Percentiles rank a stretch among this genome's conserved stretches.
phyloP scores from a whole-genome alignment of 2,329 filamentous ascomycete genomes.

The Verruconis gallopava region DNA sequence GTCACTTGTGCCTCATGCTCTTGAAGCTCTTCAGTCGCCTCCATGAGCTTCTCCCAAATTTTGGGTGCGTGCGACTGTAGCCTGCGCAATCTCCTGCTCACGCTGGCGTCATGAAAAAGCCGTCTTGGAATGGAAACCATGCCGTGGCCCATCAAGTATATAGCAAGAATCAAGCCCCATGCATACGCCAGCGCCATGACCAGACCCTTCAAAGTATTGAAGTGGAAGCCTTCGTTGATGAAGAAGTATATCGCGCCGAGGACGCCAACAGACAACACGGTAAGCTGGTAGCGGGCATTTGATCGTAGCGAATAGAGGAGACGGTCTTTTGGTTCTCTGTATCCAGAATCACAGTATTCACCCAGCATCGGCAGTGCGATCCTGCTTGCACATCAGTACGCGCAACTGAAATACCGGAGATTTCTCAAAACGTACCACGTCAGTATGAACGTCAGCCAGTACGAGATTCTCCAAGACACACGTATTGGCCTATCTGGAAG shows the following conservation, averaged over 20 bases:
- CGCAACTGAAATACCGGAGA: not conserved
- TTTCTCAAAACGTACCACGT: slow-evolving; percentile 55
- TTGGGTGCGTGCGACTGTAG: slow-evolving; percentile 69
- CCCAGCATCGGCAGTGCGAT: slow-evolving; percentile 83
- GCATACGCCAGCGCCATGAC: slow-evolving; percentile 92
- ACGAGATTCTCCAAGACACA: slow-evolving; percentile 87
- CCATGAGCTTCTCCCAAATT: slow-evolving; percentile 76
- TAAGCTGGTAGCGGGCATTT: slow-evolving; percentile 80
- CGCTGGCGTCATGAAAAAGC: slow-evolving; percentile 66
- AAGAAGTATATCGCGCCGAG: slow-evolving; percentile 75
- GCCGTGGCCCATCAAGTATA: slow-evolving; percentile 96
- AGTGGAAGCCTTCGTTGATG: slow-evolving; percentile 59
- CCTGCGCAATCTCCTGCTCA: slow-evolving; percentile 58
- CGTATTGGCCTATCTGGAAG: slow-evolving; percentile 64
- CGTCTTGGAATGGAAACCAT: slow-evolving; percentile 79
- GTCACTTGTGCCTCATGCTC: slow-evolving; percentile 69
- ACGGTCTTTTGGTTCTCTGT: slow-evolving; percentile 71
- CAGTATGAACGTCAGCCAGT: slow-evolving; percentile 91
- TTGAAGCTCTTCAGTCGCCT: slow-evolving; percentile 67
- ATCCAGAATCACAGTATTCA: slow-evolving; percentile 90
- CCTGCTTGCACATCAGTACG: slow-evolving; percentile 34
- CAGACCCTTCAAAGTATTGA: slow-evolving; percentile 63
- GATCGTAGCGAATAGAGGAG: slow-evolving; percentile 72
- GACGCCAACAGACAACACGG: slow-evolving; percentile 57
- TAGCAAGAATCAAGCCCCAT: slow-evolving; percentile 81